phyloP scores from a whole-genome alignment of 2,329 filamentous ascomycete genomes.

The Coniochaeta sp. region DNA sequence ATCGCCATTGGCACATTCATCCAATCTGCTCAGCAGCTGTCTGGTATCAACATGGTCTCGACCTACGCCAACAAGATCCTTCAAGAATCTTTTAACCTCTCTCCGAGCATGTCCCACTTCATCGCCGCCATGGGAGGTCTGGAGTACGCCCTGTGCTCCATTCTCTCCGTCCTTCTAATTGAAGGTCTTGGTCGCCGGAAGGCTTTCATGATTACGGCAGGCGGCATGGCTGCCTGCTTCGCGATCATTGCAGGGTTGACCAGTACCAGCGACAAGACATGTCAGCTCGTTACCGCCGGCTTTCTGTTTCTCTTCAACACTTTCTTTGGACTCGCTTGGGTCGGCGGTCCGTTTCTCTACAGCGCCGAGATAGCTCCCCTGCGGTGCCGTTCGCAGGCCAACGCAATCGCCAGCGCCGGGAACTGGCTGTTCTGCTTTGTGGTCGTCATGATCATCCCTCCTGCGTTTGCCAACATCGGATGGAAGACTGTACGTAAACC shows the following conservation, averaged over 20 bases:
- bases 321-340: constrained; percentile 61
- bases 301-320: too few relatives aligned
- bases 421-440: constrained; percentile 50
- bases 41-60: constrained; percentile 36
- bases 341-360: constrained; percentile 56
- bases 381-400: constrained; percentile 37
- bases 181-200: constrained; percentile 38
- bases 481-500: too few relatives aligned
- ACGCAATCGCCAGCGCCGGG: constrained; percentile 50
- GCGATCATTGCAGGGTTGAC: constrained; percentile 58
- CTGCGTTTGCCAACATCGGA: constrained; percentile 51
- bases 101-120: constrained; percentile 34
- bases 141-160: constrained; percentile 51
- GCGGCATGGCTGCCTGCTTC: constrained; percentile 56
- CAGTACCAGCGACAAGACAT: constrained; percentile 43
- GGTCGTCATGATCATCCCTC: constrained; percentile 56
- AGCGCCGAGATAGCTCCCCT: constrained; percentile 48
- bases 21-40: constrained; percentile 19
- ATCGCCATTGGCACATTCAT: constrained; percentile 14
- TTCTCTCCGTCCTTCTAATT: constrained; percentile 46
- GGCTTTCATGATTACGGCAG: constrained; percentile 35
- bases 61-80: constrained; percentile 43
- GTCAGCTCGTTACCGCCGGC: constrained; percentile 19
- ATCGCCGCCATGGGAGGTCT: constrained; percentile 45
- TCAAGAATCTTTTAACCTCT: constrained; percentile 17